Evolutionary conservation across 371 early-diverging fungal genomes (phyloP).

Genomic region (Funneliformis caledonium): DNA sequence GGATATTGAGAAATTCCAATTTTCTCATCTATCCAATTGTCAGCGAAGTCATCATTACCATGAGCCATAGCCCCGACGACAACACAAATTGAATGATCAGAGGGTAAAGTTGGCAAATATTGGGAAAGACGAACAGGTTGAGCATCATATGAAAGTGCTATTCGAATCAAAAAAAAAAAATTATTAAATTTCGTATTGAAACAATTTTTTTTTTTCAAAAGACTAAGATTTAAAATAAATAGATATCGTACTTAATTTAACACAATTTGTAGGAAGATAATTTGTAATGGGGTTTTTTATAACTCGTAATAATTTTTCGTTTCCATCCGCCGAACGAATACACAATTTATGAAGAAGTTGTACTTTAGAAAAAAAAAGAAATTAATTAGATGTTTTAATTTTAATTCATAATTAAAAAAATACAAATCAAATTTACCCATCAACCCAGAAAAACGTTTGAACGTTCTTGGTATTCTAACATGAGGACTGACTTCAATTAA

Average conservation of each 20-base stretch:
- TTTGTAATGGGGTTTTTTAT: conserved; percentile 96
- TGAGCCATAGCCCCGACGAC: conserved; percentile 98
- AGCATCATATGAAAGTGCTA: conserved; percentile 90
- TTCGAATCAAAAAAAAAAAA: not conserved
- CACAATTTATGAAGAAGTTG: conserved; percentile 97
- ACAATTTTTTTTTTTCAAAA: not conserved
- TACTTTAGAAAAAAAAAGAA: conserved; percentile 55
- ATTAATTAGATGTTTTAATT: not conserved
- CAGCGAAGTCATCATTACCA: conserved; percentile 94
- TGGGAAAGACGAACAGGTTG: conserved; percentile 82
- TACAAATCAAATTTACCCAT: conserved; percentile 64
- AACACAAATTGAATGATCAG: conserved; percentile 82
- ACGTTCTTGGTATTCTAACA: conserved; percentile 97
- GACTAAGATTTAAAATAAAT: conserved; percentile 7
- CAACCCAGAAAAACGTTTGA: conserved; percentile 96
- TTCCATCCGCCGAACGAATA: conserved; percentile 90
- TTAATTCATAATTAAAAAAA: not conserved
- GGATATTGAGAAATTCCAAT: conserved; percentile 95
- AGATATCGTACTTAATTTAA: conserved; percentile 73
- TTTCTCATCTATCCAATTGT: conserved; percentile 94
- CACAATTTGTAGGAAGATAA: conserved; percentile 89
- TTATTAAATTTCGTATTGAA: too few species aligned
- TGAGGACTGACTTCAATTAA: conserved; percentile 97
- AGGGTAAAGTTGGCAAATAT: conserved; percentile 80
- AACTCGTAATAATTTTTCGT: conserved; percentile 92